Percentiles rank a stretch among this genome's conserved stretches.
These are phyloP conservation scores for Fusarium graminum DNA, from an alignment of 2,329 filamentous ascomycete genomes.

Conservation along the genomic window DNA sequence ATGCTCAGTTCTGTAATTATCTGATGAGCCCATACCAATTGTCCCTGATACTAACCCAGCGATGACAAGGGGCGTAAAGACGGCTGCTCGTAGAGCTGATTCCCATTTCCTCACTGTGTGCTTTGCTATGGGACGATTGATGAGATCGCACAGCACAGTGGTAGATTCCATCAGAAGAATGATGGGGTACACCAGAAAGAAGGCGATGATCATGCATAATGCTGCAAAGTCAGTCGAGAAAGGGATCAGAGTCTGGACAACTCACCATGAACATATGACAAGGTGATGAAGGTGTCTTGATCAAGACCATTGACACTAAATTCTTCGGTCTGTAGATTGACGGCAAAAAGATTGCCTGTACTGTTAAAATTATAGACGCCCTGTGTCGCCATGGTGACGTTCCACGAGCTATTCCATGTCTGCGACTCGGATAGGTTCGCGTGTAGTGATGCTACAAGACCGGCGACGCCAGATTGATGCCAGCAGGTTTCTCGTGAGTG, in stretches of 20 bases:
- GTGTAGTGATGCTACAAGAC: background rate
- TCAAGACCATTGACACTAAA: conserved; percentile 20
- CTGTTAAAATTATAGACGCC: background rate
- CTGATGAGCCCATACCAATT: conserved; percentile 15
- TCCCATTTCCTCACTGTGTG: conserved; percentile 21
- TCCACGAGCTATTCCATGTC: background rate
- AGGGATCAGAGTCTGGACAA: accelerated
- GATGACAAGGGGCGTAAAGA: conserved; percentile 18
- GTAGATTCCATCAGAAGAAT: conserved; percentile 17
- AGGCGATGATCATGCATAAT: conserved; percentile 1
- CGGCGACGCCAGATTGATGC: conserved; percentile 15
- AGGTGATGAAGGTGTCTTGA: conserved; percentile 4
- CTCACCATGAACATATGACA: conserved; percentile 16
- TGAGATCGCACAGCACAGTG: conserved; percentile 19
- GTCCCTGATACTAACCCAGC: conserved; percentile 4
- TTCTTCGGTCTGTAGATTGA: background rate
- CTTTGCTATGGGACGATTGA: conserved; percentile 21
- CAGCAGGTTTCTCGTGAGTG: conserved; percentile 13
- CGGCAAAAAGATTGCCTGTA: conserved; percentile 3
- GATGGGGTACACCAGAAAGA: conserved; percentile 11
- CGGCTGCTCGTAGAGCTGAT: background rate
- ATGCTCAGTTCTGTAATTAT: conserved; percentile 23
- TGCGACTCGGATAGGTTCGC: conserved; percentile 6
- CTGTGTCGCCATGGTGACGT: background rate
- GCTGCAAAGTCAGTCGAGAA: background rate